These are phyloP conservation scores for Colletotrichum tropicale DNA, from an alignment of 2,329 filamentous ascomycete species.

Conservation along the genomic window DNA sequence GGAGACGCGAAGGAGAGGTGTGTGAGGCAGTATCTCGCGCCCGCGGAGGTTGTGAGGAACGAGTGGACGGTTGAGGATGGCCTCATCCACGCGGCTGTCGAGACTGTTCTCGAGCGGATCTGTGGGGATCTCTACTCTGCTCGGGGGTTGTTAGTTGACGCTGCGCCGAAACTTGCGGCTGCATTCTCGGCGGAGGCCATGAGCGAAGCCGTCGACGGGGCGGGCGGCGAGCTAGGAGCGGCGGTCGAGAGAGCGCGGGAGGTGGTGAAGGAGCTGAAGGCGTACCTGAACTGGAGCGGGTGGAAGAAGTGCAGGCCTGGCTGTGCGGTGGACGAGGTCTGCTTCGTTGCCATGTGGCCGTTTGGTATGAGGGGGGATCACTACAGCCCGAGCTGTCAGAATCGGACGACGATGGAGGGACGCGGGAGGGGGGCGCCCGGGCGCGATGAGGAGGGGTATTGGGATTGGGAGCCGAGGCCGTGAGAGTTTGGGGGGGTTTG, in stretches of 20 bases:
- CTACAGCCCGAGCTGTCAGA: conserved; percentile 26
- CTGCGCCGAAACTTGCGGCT: not conserved
- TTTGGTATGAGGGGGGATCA: conserved; percentile 60
- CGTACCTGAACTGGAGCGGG: conserved; percentile 60
- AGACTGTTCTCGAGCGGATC: conserved; percentile 40
- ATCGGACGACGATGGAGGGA: not conserved
- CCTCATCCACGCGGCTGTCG: conserved; percentile 48
- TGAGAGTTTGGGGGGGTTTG: not conserved
- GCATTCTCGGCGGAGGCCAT: not conserved
- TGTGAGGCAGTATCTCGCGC: conserved; percentile 45
- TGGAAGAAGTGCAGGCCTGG: conserved; percentile 60
- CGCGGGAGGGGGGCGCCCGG: not conserved
- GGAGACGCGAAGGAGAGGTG: conserved; percentile 50
- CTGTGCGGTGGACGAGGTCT: conserved; percentile 59
- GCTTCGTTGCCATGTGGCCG: conserved; percentile 70
- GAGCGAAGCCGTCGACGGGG: not conserved
- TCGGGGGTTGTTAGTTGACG: not conserved
- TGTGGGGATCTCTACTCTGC: conserved; percentile 31
- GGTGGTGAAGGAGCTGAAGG: conserved; percentile 38
- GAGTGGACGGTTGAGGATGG: conserved; percentile 45
- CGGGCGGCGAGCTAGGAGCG: not conserved
- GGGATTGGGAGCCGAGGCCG: not conserved
- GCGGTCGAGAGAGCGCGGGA: conserved; percentile 6
- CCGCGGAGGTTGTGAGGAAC: conserved; percentile 24
- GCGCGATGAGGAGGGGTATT: not conserved